Conservation (phyloP, 495 filamentous ascomycete genomes). For the Neurospora sp. region DNA sequence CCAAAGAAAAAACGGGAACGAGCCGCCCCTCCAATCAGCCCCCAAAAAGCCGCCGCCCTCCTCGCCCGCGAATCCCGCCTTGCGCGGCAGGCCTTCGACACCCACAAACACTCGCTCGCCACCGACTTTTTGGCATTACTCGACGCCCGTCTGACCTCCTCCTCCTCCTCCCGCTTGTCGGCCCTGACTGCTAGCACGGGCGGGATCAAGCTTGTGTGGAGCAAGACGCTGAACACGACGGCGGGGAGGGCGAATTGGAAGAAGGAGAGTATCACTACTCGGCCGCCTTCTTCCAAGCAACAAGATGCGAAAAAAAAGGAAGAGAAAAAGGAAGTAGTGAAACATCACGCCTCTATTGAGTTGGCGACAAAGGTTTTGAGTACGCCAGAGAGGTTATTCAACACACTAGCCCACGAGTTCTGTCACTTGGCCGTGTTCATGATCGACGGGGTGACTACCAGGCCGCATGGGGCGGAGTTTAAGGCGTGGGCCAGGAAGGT, state of each 20-base stretch:
- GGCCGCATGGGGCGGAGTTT: slow-evolving; percentile 78
- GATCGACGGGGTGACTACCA: slow-evolving; percentile 52
- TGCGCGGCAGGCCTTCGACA: slow-evolving; percentile 51
- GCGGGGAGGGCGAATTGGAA: slow-evolving; percentile 83
- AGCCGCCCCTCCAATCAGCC: slow-evolving; percentile 1
- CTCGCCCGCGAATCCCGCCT: slow-evolving; percentile 23
- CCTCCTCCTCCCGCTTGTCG: slow-evolving; percentile 50
- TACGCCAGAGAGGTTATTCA: slow-evolving; percentile 65
- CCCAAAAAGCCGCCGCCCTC: slow-evolving; percentile 11
- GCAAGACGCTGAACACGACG: slow-evolving; percentile 73
- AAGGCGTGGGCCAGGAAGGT: slow-evolving; percentile 51
- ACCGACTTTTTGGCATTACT: slow-evolving; percentile 60
- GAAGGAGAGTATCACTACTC: slow-evolving; percentile 41
- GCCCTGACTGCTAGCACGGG: slow-evolving; percentile 53
- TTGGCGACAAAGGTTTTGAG: slow-evolving; percentile 79
- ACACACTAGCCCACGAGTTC: slow-evolving; percentile 88
- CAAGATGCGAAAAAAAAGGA: neutral
- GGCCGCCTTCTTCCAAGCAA: neutral
- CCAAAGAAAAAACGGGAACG: no score
- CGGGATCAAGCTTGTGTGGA: slow-evolving; percentile 74
- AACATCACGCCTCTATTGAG: slow-evolving; percentile 73
- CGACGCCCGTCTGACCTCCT: slow-evolving; percentile 54
- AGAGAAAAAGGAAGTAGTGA: slow-evolving; percentile 2
- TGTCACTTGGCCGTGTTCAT: slow-evolving; percentile 89
- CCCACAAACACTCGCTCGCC: slow-evolving; percentile 56